Conservation (phyloP, 352 stramenopile species). For the Phytopythium mirpurense region DNA sequence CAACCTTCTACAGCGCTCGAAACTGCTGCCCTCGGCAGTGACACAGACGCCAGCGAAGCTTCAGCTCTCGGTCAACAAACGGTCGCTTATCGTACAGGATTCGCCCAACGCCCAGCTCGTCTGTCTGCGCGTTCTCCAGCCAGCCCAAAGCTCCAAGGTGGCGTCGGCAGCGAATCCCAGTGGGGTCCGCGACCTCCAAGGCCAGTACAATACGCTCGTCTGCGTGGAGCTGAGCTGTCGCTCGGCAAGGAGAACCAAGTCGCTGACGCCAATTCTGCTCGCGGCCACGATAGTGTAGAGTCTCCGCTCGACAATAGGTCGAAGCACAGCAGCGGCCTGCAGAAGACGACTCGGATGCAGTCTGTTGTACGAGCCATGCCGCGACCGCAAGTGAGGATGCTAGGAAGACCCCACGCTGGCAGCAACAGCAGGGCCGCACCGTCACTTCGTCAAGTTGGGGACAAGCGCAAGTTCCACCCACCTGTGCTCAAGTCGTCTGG, state of each 20-base stretch:
- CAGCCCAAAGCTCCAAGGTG: background rate
- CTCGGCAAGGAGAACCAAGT: constrained; percentile 1
- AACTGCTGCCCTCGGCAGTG: background rate
- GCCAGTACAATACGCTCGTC: background rate
- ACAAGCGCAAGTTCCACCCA: constrained; percentile 3
- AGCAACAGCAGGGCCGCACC: background rate
- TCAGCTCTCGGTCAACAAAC: background rate
- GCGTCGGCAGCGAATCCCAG: background rate
- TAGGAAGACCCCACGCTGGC: background rate
- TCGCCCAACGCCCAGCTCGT: background rate
- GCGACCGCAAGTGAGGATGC: background rate
- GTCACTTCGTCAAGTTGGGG: background rate
- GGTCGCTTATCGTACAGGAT: background rate
- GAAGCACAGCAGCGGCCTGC: background rate
- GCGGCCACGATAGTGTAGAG: background rate
- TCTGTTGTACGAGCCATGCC: background rate
- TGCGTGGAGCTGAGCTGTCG: background rate
- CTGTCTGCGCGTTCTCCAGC: background rate
- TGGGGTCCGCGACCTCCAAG: constrained; percentile 1
- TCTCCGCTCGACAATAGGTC: background rate
- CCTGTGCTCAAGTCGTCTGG: background rate
- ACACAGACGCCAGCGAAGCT: background rate
- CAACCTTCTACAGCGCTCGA: background rate
- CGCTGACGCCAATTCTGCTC: background rate
- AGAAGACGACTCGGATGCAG: background rate